Conservation (phyloP, 495 filamentous ascomycete species). For the Pseudomonodictys pantanalensis region DNA sequence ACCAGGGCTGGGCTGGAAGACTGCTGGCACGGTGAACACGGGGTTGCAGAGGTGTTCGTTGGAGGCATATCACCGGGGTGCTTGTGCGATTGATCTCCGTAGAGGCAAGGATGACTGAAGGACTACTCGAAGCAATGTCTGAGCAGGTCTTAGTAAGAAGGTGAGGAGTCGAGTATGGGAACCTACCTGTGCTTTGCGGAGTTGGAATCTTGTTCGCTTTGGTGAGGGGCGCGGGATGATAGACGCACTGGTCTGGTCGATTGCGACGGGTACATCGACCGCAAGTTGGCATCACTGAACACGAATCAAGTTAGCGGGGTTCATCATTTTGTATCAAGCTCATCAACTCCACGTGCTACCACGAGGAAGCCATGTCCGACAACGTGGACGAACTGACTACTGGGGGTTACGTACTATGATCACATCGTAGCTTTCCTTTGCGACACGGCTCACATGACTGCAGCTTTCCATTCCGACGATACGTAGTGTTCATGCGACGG, state of each 20-base stretch:
- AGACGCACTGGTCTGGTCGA: constrained; percentile 29
- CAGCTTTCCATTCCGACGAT: constrained; percentile 31
- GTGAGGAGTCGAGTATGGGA: too few relatives aligned
- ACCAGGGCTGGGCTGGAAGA: constrained; percentile 21
- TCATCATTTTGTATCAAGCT: too few relatives aligned
- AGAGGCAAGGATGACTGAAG: neutral
- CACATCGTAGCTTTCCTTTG: constrained; percentile 30
- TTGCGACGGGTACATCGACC: constrained; percentile 30
- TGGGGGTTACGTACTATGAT: too few relatives aligned
- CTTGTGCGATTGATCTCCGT: neutral
- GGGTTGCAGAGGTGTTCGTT: constrained; percentile 1
- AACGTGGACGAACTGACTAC: too few relatives aligned
- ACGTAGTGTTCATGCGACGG: constrained; percentile 21
- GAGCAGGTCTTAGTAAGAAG: neutral
- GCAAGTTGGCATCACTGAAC: constrained; percentile 33
- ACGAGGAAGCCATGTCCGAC: too few relatives aligned
- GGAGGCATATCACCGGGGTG: neutral
- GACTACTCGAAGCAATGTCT: neutral
- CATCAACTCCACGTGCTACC: too few relatives aligned
- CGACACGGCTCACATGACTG: constrained; percentile 35
- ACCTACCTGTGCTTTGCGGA: neutral
- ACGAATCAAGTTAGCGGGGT: too few relatives aligned
- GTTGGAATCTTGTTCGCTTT: constrained; percentile 14
- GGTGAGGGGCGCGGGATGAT: constrained; percentile 33
- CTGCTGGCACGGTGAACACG: constrained; percentile 19